Percentiles rank a stretch among this genome's conserved stretches.
Conservation (phyloP, 208 protist species). For the Leptomonas seymouri region DNA sequence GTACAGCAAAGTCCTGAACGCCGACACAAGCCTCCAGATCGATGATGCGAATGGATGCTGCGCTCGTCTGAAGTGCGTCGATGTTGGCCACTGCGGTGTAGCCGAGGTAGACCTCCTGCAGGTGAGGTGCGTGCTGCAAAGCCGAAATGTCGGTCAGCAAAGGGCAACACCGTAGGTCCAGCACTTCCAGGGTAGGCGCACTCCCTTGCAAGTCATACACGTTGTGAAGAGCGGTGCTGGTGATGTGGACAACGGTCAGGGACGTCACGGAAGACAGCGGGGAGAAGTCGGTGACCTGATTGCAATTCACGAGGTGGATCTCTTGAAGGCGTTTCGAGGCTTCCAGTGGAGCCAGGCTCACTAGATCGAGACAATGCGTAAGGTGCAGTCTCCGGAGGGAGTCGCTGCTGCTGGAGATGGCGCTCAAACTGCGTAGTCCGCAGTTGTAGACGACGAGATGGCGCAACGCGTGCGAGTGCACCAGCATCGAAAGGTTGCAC, state of each 20-base stretch:
- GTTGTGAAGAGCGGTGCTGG: neutral
- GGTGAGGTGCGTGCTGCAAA: neutral
- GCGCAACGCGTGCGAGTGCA: neutral
- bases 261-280: neutral
- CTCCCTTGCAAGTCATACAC: constrained; percentile 4
- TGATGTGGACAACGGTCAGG: constrained; percentile 8
- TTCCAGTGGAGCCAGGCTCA: neutral
- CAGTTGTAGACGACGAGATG: neutral
- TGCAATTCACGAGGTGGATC: constrained; percentile 18
- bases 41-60: neutral
- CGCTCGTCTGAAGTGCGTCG: constrained; percentile 3
- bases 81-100: constrained; percentile 9
- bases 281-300: constrained; percentile 11
- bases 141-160: constrained; percentile 13
- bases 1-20: neutral
- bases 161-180: constrained; percentile 20
- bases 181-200: constrained; percentile 4
- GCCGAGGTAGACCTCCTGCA: constrained; percentile 6
- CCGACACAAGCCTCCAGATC: constrained; percentile 5
- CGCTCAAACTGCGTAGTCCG: neutral
- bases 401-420: neutral
- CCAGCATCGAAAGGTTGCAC: neutral
- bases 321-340: constrained; percentile 12
- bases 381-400: constrained; percentile 3
- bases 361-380: neutral